Evolutionary conservation across 225 moss, liverwort and hornwort species (phyloP).

Genomic region (Polytrichum formosum): DNA sequence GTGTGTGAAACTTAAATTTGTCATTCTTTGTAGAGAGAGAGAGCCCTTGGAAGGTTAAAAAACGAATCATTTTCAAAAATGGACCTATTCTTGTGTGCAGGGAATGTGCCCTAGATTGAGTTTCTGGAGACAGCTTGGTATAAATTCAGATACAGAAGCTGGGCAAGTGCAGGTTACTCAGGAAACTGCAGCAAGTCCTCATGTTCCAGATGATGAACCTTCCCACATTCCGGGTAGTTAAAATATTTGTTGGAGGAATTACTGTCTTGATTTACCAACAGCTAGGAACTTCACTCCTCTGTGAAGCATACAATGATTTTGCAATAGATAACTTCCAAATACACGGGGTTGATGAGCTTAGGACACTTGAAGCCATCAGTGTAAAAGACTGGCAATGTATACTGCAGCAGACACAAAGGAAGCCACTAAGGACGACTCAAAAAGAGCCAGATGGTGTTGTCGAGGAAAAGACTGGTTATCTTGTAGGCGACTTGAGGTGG

Average conservation of each 20-base stretch:
- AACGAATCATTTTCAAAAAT: not conserved
- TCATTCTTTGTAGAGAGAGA: not conserved
- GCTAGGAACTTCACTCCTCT: conserved; percentile 1
- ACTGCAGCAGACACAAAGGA: conserved; percentile 10
- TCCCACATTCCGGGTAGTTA: conserved; percentile 1
- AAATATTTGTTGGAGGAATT: conserved; percentile 6
- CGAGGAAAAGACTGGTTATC: too few species aligned
- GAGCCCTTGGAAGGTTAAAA: not conserved
- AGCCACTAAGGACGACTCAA: not conserved
- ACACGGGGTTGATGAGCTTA: conserved; percentile 13
- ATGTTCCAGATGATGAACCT: conserved; percentile 12
- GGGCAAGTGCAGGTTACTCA: conserved; percentile 15
- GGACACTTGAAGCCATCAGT: conserved; percentile 19
- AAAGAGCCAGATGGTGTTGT: not conserved
- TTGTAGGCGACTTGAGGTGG: too few species aligned
- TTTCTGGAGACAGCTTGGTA: conserved; percentile 65
- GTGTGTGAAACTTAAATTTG: conserved; percentile 11
- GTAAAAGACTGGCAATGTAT: conserved; percentile 6
- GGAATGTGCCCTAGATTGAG: conserved; percentile 71
- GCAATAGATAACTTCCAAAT: conserved; percentile 8
- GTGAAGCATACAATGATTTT: conserved; percentile 21
- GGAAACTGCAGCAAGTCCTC: conserved; percentile 9
- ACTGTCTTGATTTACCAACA: conserved; percentile 4
- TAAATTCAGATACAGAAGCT: conserved; percentile 34
- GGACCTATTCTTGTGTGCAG: conserved; percentile 25